Evolutionary conservation across 192 early-diverging fungal genomes (phyloP).

Genomic region (Cetraspora pellucida): DNA sequence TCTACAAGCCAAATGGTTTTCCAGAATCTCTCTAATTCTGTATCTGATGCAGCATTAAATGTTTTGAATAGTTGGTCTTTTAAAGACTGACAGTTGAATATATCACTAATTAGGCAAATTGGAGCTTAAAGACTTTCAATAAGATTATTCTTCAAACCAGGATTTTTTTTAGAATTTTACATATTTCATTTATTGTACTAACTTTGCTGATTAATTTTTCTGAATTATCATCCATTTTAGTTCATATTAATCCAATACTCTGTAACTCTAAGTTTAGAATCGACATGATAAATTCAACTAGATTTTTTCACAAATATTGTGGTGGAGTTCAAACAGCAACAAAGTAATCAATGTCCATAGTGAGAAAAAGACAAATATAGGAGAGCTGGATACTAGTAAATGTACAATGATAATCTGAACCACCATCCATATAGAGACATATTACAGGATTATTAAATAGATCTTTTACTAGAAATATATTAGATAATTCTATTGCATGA

Average conservation of each 20-base stretch:
- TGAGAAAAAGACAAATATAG: too few relatives aligned
- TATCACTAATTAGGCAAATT: neutral
- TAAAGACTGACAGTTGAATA: neutral
- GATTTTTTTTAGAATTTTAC: too few relatives aligned
- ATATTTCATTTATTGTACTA: neutral
- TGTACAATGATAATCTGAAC: too few relatives aligned
- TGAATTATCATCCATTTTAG: neutral
- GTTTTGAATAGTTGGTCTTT: neutral
- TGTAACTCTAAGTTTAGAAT: neutral
- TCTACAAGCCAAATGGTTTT: neutral
- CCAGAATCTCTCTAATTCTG: neutral
- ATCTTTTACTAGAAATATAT: too few relatives aligned
- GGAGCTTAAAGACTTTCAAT: neutral
- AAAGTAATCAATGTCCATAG: too few relatives aligned
- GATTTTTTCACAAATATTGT: too few relatives aligned
- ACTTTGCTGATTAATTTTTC: neutral
- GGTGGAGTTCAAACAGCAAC: too few relatives aligned
- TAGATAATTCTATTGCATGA: too few relatives aligned
- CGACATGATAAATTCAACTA: too few relatives aligned
- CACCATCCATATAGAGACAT: too few relatives aligned
- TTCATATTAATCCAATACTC: neutral
- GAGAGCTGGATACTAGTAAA: too few relatives aligned
- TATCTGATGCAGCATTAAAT: conserved; percentile 3
- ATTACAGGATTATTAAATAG: too few relatives aligned
- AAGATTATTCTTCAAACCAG: neutral